Evolutionary conservation across 75 land plant genomes (phyloP).

Genomic region (Cupressus sempervirens): DNA sequence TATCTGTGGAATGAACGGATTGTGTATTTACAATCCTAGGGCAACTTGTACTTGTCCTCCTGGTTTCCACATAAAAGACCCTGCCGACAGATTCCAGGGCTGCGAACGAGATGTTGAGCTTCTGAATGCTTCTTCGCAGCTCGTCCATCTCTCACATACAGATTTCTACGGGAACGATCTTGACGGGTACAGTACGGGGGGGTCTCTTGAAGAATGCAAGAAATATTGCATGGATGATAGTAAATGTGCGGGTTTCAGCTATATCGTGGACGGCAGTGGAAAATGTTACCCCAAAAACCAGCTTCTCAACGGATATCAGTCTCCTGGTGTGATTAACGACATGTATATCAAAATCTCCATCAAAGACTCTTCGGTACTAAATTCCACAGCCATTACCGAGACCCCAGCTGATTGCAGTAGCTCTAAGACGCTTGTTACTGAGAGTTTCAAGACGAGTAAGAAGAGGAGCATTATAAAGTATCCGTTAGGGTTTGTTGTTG

Average conservation of each 20-base stretch:
- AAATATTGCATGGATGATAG: background rate
- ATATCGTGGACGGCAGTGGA: background rate
- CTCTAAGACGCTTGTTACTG: background rate
- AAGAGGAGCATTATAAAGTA: background rate
- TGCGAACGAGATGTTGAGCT: background rate
- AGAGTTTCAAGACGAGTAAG: background rate
- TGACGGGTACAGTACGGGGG: too few relatives aligned
- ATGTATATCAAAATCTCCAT: background rate
- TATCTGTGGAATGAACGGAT: background rate
- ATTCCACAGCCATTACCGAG: background rate
- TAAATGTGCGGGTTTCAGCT: background rate
- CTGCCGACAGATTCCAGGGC: background rate
- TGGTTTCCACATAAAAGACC: too few relatives aligned
- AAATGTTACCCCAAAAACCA: too few relatives aligned
- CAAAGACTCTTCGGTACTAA: background rate
- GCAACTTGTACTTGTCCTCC: too few relatives aligned
- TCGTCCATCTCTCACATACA: too few relatives aligned
- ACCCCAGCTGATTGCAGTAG: background rate
- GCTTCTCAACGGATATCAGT: too few relatives aligned
- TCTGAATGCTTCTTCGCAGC: background rate
- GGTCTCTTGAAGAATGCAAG: background rate
- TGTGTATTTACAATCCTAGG: background rate
- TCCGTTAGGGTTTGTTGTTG: background rate
- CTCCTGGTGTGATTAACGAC: background rate
- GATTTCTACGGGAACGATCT: too few relatives aligned